Evolutionary conservation across 1,284 basidiomycete species (phyloP).

Genomic region (Papiliotrema fonsecae): DNA sequence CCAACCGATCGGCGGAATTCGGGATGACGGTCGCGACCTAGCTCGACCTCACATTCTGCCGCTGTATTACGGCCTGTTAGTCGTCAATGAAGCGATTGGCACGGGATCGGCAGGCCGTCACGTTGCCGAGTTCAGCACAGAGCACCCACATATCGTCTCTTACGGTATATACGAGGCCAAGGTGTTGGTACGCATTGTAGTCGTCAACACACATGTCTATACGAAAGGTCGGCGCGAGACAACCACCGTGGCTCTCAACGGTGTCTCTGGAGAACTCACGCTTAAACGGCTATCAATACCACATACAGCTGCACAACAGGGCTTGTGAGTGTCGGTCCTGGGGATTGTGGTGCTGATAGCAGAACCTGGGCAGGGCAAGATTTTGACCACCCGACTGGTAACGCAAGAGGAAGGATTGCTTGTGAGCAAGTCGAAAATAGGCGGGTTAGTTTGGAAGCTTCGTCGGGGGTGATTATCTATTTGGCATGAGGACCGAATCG

Average conservation of each 20-base stretch:
- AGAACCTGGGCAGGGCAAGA: slow-evolving; percentile 17
- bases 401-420: too few relatives aligned
- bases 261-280: neutral
- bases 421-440: too few relatives aligned
- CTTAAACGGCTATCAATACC: slow-evolving; percentile 10
- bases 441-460: too few relatives aligned
- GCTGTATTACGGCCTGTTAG: slow-evolving; percentile 59
- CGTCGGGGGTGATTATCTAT: too few relatives aligned
- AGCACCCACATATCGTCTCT: slow-evolving; percentile 54
- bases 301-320: slow-evolving; percentile 10
- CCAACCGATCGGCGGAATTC: slow-evolving; percentile 39
- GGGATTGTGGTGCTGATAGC: neutral
- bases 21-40: slow-evolving; percentile 42
- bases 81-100: slow-evolving; percentile 52
- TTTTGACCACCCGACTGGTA: too few relatives aligned
- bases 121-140: slow-evolving; percentile 55
- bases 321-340: slow-evolving; percentile 9
- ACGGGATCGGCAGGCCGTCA: slow-evolving; percentile 41
- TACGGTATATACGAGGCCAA: slow-evolving; percentile 59
- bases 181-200: slow-evolving; percentile 52
- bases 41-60: slow-evolving; percentile 56
- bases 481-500: too few relatives aligned
- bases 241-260: neutral
- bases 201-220: slow-evolving; percentile 52
- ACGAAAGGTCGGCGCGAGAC: neutral